Evolutionary conservation across 345 rosid genomes (phyloP).

Genomic region (Eucalyptus tenuipes): DNA sequence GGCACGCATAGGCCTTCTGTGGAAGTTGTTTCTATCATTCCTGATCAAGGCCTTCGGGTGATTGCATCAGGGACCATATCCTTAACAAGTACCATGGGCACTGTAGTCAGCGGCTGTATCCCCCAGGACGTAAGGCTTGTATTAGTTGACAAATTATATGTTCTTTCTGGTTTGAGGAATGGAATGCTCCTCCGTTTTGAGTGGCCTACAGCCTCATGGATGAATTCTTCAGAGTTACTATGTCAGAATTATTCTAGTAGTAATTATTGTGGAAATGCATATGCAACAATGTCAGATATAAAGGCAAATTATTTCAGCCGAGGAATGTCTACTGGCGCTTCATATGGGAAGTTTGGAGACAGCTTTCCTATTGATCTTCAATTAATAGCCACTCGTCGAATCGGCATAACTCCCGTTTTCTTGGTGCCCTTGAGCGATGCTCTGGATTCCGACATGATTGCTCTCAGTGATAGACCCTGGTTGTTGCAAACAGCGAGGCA

Average conservation of each 20-base stretch:
- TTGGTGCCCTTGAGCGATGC: constrained; percentile 77
- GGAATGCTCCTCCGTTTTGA: constrained; percentile 98
- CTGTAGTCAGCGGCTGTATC: constrained; percentile 68
- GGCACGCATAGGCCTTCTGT: constrained; percentile 98
- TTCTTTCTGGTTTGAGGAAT: constrained; percentile 89
- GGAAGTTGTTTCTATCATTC: constrained; percentile 63
- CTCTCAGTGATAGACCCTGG: constrained; percentile 97
- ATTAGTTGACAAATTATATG: constrained; percentile 64
- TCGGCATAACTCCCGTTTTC: constrained; percentile 95
- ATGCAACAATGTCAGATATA: not conserved
- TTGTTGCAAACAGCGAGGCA: constrained; percentile 88
- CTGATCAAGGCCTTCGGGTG: constrained; percentile 54
- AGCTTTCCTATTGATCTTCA: constrained; percentile 46
- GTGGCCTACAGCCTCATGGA: constrained; percentile 47
- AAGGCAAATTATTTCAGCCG: constrained; percentile 10
- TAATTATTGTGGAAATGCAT: constrained; percentile 18
- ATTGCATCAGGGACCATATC: constrained; percentile 72
- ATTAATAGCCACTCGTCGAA: constrained; percentile 80
- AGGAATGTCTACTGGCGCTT: constrained; percentile 8
- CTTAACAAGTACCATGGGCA: constrained; percentile 55
- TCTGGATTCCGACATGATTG: constrained; percentile 74
- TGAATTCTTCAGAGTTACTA: constrained; percentile 15
- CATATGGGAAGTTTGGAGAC: constrained; percentile 9
- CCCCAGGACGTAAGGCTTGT: constrained; percentile 99
- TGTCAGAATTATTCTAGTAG: constrained; percentile 5